Evolutionary conservation across 805 yeast genomes (phyloP), one percentile per base, ranked within the genome.

Genomic region (Saccharomycopsis oosterbeekiorum): DNA sequence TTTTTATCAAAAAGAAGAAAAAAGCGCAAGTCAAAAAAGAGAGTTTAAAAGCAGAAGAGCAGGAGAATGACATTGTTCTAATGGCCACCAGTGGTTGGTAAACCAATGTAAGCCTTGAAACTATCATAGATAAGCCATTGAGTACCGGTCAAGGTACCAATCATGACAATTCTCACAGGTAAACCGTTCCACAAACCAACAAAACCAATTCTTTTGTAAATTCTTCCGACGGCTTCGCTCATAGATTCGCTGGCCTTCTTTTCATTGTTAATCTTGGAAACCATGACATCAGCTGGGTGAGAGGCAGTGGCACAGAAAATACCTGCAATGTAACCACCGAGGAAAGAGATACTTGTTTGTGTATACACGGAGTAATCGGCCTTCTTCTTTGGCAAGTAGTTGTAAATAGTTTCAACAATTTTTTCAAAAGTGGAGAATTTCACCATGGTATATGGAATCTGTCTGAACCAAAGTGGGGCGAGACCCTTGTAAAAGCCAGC

Each of bases 201-300:
- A 71, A 93, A 93, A 1, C 98, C 98, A 70, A 93, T 92, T 69
- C 83, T 80, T 60, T 76, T 73, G 73, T 92, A 93, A 69, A 93
- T 92, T 69, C 94, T 83, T 63, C 74, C 68, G 51, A 88, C 78
- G 11, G 96, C 94, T 39, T 77, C 75, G 36, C 85, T 84, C 68
- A 82, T 79, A 4, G 86, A 70, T 76, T 91, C 96, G 57, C 78
- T 79, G 40, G 85, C 80, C 70, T 74, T 75, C 69, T 82, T 84
- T 68, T 84, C 91, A 63, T 86, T 80, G 72, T 89, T 92, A 69
- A 94, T 84, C 80, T 91, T 89, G 57, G 96, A 88, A 29, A 93
- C 98, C 96, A 94, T 86, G 40, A 93, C 97, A 74, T 93, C 99
- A n/a, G 98, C 98, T 21, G 99, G 99, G 74, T 94, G 97, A 34